A percentile compares a stretch with the other conserved stretches of the same genome.
These are phyloP conservation scores for Maudiozyma turicensis DNA, from an alignment of 805 yeast genomes.

Conservation along the genomic window DNA sequence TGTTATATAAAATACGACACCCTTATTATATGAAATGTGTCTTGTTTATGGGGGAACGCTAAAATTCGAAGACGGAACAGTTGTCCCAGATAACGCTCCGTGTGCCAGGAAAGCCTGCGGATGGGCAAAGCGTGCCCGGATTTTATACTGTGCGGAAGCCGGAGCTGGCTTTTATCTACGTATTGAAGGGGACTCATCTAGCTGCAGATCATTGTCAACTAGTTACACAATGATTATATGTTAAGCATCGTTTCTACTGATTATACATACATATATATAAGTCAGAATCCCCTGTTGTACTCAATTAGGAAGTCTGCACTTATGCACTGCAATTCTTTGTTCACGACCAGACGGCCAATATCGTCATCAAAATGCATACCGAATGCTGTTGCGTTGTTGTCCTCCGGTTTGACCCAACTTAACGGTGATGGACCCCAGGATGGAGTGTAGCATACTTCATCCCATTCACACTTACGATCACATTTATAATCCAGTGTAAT, in stretches of 20 bases:
- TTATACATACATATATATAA: not conserved
- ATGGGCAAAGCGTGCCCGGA: too few species aligned
- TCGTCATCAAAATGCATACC: slow-evolving; percentile 16
- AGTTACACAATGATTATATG: too few species aligned
- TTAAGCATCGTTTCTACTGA: not conserved
- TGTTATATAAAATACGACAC: too few species aligned
- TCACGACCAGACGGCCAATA: slow-evolving; percentile 13
- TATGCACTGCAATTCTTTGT: slow-evolving; percentile 13
- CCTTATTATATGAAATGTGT: too few species aligned
- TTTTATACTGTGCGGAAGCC: too few species aligned
- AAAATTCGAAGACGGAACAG: too few species aligned
- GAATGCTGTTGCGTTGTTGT: slow-evolving; percentile 2
- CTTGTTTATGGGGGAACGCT: too few species aligned
- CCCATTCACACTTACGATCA: slow-evolving; percentile 32
- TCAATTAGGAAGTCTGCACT: slow-evolving; percentile 7
- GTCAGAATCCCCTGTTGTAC: not conserved
- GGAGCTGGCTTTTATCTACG: too few species aligned
- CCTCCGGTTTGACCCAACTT: slow-evolving; percentile 30
- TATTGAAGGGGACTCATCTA: too few species aligned
- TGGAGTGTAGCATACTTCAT: slow-evolving; percentile 47
- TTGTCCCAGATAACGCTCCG: too few species aligned
- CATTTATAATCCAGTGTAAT: slow-evolving; percentile 34
- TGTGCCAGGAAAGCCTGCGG: too few species aligned
- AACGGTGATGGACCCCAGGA: slow-evolving; percentile 54
- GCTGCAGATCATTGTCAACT: too few species aligned